Conservation (phyloP, 1,284 basidiomycete genomes). For the Exobasidium rhododendri region DNA sequence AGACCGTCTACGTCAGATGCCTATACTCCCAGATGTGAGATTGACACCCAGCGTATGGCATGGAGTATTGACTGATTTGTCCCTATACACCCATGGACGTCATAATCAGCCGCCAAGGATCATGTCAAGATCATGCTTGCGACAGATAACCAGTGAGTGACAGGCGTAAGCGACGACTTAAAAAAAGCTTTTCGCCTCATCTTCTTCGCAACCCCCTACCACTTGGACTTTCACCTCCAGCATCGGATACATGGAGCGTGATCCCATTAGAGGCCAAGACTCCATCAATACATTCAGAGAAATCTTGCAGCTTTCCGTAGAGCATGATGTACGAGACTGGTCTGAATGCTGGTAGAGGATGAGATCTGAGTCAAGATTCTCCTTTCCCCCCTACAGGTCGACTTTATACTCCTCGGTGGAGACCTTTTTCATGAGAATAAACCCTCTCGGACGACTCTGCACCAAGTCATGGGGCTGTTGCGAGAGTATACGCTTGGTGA, state of each 20-base stretch:
- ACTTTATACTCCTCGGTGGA: slow-evolving; percentile 74
- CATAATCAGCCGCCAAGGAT: slow-evolving; percentile 9
- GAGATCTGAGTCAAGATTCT: not conserved
- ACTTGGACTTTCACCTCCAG: slow-evolving; percentile 61
- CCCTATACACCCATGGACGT: no score
- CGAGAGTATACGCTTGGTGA: slow-evolving; percentile 87
- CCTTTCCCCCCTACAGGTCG: slow-evolving; percentile 18
- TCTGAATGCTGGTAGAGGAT: not conserved
- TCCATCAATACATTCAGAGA: slow-evolving; percentile 93
- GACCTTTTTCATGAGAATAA: slow-evolving; percentile 98
- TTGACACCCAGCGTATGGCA: no score
- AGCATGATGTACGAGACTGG: slow-evolving; percentile 65
- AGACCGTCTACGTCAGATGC: no score
- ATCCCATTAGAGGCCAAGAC: slow-evolving; percentile 90
- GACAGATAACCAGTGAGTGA: slow-evolving; percentile 42
- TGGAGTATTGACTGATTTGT: no score
- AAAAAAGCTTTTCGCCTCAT: not conserved
- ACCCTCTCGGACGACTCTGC: slow-evolving; percentile 79
- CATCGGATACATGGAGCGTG: slow-evolving; percentile 90
- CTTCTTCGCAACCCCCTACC: not conserved
- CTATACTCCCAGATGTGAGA: no score
- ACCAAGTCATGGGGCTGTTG: slow-evolving; percentile 71
- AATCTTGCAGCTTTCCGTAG: slow-evolving; percentile 82
- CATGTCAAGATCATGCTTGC: slow-evolving; percentile 48
- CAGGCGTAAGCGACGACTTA: not conserved